phyloP scores from a whole-genome alignment of 2,329 filamentous ascomycete genomes.

The Pseudocercospora ulei region DNA sequence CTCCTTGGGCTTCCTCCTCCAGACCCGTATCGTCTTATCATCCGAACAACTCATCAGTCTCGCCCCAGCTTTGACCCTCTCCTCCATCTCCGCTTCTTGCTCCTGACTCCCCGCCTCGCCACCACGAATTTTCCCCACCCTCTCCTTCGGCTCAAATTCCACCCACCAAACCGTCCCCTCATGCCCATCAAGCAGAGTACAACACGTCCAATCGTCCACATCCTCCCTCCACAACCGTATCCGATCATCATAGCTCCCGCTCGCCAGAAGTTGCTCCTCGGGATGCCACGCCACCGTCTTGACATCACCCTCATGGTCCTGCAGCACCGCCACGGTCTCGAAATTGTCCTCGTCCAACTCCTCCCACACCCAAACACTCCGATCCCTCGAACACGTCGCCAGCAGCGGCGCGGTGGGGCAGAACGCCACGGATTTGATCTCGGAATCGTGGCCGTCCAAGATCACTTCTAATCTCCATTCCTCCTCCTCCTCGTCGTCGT shows the following conservation, averaged over 20 bases:
- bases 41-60: conserved; percentile 76
- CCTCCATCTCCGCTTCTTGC: conserved; percentile 33
- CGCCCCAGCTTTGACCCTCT: conserved; percentile 39
- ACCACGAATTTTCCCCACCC: conserved; percentile 21
- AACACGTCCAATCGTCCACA: conserved; percentile 86
- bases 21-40: conserved; percentile 68
- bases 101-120: conserved; percentile 25
- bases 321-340: conserved; percentile 89
- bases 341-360: conserved; percentile 91
- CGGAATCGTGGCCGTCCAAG: conserved; percentile 87
- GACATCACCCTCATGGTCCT: conserved; percentile 90
- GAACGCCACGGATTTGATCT: conserved; percentile 75
- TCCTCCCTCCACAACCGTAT: conserved; percentile 85
- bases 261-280: conserved; percentile 66
- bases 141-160: conserved; percentile 50
- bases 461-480: conserved; percentile 91
- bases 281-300: conserved; percentile 92
- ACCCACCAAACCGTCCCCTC: conserved; percentile 81
- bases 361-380: conserved; percentile 97
- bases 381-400: conserved; percentile 85
- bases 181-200: conserved; percentile 71
- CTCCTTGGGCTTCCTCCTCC: conserved; percentile 55
- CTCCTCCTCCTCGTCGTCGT: conserved; percentile 52
- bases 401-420: conserved; percentile 65
- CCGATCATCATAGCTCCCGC: conserved; percentile 88